Base-by-base conservation (phyloP, 2,329 filamentous ascomycete species). In the Alternaria triticina region DNA sequence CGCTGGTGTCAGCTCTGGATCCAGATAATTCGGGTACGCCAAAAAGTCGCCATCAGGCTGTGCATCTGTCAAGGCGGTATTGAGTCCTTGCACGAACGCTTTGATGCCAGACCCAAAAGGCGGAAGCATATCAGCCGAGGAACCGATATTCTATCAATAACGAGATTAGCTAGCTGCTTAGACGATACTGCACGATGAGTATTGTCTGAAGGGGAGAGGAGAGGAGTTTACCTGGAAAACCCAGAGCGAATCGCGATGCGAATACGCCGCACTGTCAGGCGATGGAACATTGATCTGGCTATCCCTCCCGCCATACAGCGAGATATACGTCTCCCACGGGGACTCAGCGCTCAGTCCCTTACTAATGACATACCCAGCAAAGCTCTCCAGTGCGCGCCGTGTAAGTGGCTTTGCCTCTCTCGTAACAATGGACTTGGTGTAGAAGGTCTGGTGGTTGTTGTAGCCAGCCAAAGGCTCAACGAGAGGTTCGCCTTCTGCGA, bases 401-500 rank as follows among this genome's bases (percentile, higher is more conserved):
- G 33, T 61, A 12, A 61, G 25, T 15, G 59, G 59, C 33, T 61
- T 17, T 15, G 59, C 54, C n/a, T 61, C 59, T 5, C 59, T 51
- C 3, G 59, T 61, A 8, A 61, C 54, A 17, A 61, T 46, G 15
- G 59, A 61, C 54, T 61, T 61, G 40, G 54, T 45, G 40, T 61
- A 61, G 30, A 61, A 61, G 11, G 59, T 61, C 33, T 52, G 54
- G 17, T 52, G 59, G 10, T 57, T 61, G 25, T 57, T 52, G 7
- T 61, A 61, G 13, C 59, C 54, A 30, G 30, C 47, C 5, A 57
- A 28, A 22, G 59, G 59, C 59, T 61, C 59, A 45, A 33, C 17
- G 6, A 61, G 59, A 13, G 59, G 46, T n/a, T 61, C 59, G 36
- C 59, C 59, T 30, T 61, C 59, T 17, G 59, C 59, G 15, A 61